Evolutionary conservation across 148 eudicot genomes (phyloP).

Genomic region (Heliosperma pusillum): DNA sequence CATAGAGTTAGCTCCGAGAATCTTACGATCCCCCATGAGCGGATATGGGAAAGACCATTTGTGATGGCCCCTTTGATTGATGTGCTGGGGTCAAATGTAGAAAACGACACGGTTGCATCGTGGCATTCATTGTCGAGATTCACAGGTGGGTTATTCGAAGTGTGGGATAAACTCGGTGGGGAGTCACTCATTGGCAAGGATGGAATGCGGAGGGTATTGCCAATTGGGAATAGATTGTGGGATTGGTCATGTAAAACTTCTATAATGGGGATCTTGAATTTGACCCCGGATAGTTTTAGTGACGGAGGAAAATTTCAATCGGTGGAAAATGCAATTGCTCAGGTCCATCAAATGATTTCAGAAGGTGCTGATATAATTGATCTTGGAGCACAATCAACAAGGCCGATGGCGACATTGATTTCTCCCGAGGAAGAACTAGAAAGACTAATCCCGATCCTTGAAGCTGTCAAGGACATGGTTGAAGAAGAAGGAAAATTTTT

Average conservation of each 20-base stretch:
- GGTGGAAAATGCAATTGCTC: slow-evolving; percentile 60
- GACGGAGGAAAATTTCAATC: slow-evolving; percentile 77
- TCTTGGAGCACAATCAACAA: slow-evolving; percentile 93
- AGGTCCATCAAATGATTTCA: slow-evolving; percentile 49
- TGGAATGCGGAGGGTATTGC: slow-evolving; percentile 84
- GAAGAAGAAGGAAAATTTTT: slow-evolving; percentile 64
- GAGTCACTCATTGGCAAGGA: slow-evolving; percentile 72
- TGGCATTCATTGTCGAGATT: slow-evolving; percentile 46
- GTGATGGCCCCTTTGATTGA: slow-evolving; percentile 89
- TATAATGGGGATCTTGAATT: slow-evolving; percentile 79
- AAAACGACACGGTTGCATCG: slow-evolving; percentile 50
- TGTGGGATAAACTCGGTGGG: slow-evolving; percentile 95
- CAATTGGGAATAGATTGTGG: slow-evolving; percentile 62
- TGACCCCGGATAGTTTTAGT: slow-evolving; percentile 97
- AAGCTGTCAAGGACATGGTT: slow-evolving; percentile 54
- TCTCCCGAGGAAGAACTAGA: slow-evolving; percentile 71
- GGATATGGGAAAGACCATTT: slow-evolving; percentile 94
- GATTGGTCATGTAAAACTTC: slow-evolving; percentile 74
- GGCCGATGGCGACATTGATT: slow-evolving; percentile 75
- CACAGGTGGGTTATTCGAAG: slow-evolving; percentile 62
- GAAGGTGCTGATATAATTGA: slow-evolving; percentile 91
- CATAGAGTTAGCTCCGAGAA: slow-evolving; percentile 50
- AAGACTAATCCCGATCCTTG: slow-evolving; percentile 72
- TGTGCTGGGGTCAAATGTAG: slow-evolving; percentile 52
- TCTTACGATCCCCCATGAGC: slow-evolving; percentile 80